Evolutionary conservation across 257 asterid species (phyloP).

Genomic region (Linderniella brevidens): DNA sequence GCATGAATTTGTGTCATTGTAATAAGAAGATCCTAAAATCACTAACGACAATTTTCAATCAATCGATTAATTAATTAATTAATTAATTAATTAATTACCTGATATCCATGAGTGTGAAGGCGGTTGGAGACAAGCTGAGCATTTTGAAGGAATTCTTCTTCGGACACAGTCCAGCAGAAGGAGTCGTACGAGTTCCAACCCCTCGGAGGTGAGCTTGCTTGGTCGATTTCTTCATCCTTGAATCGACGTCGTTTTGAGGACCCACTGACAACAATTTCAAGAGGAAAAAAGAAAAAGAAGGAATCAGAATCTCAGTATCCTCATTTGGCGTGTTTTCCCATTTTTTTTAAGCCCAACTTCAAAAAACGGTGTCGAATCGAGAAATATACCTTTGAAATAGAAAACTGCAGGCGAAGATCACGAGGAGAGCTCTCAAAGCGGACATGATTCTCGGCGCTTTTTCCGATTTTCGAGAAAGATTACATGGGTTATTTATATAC

Average conservation of each 20-base stretch:
- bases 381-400: neutral
- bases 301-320: too few relatives aligned
- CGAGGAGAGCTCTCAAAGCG: too few relatives aligned
- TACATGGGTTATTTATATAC: too few relatives aligned
- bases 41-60: too few relatives aligned
- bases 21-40: neutral
- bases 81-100: slow-evolving; percentile 30
- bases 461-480: too few relatives aligned
- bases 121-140: slow-evolving; percentile 54
- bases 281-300: too few relatives aligned
- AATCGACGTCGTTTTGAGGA: too few relatives aligned
- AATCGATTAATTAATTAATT: too few relatives aligned
- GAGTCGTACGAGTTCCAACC: slow-evolving; percentile 99
- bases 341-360: too few relatives aligned
- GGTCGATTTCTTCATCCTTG: slow-evolving; percentile 16
- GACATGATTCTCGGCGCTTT: too few relatives aligned
- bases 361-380: neutral
- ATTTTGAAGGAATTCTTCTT: slow-evolving; percentile 65
- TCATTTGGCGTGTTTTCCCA: too few relatives aligned
- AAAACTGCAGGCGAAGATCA: neutral
- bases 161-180: slow-evolving; percentile 78
- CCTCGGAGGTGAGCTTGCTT: slow-evolving; percentile 62
- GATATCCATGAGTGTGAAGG: slow-evolving; percentile 51
- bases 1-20: neutral
- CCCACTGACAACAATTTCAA: too few relatives aligned